Base-by-base conservation (phyloP, 1,139 yeast genomes). In the Pichia sp. region DNA sequence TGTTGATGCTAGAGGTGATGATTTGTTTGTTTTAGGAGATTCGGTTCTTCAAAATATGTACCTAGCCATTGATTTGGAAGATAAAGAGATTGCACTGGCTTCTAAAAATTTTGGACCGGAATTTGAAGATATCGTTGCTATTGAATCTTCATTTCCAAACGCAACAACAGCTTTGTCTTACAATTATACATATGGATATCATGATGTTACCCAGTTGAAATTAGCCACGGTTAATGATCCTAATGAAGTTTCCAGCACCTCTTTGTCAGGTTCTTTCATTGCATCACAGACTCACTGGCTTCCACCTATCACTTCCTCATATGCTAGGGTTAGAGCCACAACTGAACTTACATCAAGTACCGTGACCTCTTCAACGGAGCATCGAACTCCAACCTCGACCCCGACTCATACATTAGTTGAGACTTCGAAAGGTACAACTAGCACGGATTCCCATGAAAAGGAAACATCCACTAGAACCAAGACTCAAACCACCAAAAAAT, bases 61-160 rank as follows among this genome's bases (percentile, higher is more conserved):
- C 58, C 74, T 79, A 39, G 95, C 85, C 34, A 84, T 74, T 58
- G 90, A 86, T 61, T 65, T 85, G 52, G 88, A 83, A 36, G 77
- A 73, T 52, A 64, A 65, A 43, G 77, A 79, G 55, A 68, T 86
- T 28, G 77, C 83, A 1, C 50, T 87, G 47, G 38, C 34, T 5
- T 16, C 23, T 16, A 81, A 16, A 16, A 16, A 65, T 31, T 64
- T 55, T 44, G 52, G 54, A 38, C 49, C 75, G 8, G 60, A 71
- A 42, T 68, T 77, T 39, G 75, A 69, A 41, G 44, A 48, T 31
- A 47, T 49, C 28, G 48, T 49, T 26, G 44, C 42, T 31, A 43
- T 46, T 29, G 7, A 7, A 7, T 31, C 33, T 8, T 16, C 23
- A 16, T 16, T 16, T 16, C 23, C 54, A 3, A 45, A 46, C 16